phyloP scores from a whole-genome alignment of 2,329 filamentous ascomycete genomes.

The Akanthomyces muscarius region DNA sequence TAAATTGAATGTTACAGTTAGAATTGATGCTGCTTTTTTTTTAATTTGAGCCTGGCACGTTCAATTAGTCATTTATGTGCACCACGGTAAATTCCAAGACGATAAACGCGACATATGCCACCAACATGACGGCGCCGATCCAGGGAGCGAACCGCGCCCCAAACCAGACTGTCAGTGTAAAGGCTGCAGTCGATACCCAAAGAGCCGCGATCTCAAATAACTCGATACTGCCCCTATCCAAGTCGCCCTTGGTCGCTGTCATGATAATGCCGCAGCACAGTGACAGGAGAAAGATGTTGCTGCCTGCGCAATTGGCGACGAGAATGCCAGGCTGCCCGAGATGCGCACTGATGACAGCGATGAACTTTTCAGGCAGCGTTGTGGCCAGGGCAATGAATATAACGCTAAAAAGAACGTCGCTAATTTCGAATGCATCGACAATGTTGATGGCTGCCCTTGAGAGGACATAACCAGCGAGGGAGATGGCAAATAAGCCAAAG shows the following conservation, averaged over 20 bases:
- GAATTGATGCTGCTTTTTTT: too few species aligned
- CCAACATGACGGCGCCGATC: constrained; percentile 19
- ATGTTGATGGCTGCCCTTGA: constrained; percentile 43
- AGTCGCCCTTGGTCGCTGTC: constrained; percentile 14
- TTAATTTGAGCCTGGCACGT: too few species aligned
- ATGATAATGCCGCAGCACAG: constrained; percentile 43
- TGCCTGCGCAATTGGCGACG: constrained; percentile 49
- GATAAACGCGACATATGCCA: constrained; percentile 21
- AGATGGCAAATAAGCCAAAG: constrained; percentile 42
- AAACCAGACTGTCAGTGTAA: constrained; percentile 23
- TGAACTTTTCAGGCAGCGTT: constrained; percentile 50
- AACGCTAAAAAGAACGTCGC: constrained; percentile 44
- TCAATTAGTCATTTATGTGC: neutral
- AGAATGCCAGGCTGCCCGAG: constrained; percentile 46
- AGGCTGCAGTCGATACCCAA: constrained; percentile 20
- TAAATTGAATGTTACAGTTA: too few species aligned
- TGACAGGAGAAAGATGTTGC: constrained; percentile 51
- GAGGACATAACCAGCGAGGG: constrained; percentile 46
- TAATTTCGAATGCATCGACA: constrained; percentile 38
- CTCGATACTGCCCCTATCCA: constrained; percentile 18
- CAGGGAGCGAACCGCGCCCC: constrained; percentile 15
- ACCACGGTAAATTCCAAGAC: constrained; percentile 21
- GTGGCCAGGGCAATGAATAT: constrained; percentile 48
- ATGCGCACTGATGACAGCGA: constrained; percentile 44
- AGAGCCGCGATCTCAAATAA: constrained; percentile 20